Percentiles rank a stretch among this genome's conserved stretches.
These are phyloP conservation scores for Exophiala xenobiotica DNA, from an alignment of 2,329 filamentous ascomycete genomes.

Conservation along the genomic window DNA sequence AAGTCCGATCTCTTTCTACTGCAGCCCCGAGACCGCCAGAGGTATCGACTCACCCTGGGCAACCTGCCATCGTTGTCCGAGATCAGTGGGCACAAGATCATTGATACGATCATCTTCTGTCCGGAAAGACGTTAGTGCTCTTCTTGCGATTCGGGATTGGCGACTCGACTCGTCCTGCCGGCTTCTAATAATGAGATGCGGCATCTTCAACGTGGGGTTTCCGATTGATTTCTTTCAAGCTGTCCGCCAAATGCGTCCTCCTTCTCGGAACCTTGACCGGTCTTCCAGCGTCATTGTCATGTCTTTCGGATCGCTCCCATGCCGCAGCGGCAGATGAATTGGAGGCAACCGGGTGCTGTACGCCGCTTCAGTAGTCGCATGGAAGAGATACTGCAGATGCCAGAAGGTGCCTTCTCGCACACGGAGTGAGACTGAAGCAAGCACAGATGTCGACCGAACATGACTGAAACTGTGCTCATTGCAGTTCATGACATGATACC, in stretches of 20 bases:
- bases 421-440: neutral
- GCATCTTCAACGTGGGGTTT: neutral
- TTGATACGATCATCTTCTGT: neutral
- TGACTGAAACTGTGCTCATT: no score
- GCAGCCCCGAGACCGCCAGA: neutral
- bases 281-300: neutral
- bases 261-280: neutral
- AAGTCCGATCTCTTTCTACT: no score
- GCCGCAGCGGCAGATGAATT: neutral
- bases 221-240: neutral
- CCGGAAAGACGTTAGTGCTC: neutral
- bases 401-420: no score
- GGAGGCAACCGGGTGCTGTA: no score
- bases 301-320: neutral
- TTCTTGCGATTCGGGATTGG: neutral
- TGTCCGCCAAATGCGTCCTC: neutral
- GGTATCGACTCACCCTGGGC: neutral
- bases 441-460: neutral
- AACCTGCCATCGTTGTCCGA: neutral
- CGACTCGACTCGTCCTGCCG: neutral
- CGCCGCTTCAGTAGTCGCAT: no score
- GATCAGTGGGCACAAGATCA: neutral
- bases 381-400: no score
- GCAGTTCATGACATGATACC: no score
- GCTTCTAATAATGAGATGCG: no score